phyloP scores from a whole-genome alignment of 352 stramenopile species.

The Globisporangium parvum region DNA sequence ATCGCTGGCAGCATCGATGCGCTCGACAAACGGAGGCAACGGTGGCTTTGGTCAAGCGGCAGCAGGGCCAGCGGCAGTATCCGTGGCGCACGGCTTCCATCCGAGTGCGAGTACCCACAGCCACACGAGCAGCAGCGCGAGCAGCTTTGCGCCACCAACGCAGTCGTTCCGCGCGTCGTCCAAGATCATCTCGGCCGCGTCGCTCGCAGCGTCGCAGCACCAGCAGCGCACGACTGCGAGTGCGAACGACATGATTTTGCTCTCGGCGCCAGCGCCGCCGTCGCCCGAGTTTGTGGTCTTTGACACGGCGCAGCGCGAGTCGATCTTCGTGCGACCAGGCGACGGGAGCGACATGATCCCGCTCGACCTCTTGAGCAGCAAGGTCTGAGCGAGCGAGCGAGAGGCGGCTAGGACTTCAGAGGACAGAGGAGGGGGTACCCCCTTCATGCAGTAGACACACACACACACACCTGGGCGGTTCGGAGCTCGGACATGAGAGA shows the following conservation, averaged over 20 bases:
- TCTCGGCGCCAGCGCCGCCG: conserved; percentile 8
- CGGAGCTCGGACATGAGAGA: too few species aligned
- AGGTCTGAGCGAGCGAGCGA: neutral
- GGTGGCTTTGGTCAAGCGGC: neutral
- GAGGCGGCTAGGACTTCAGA: neutral
- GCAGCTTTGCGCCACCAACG: neutral
- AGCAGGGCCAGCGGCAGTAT: neutral
- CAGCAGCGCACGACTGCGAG: neutral
- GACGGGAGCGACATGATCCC: conserved; percentile 54
- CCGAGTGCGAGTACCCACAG: neutral
- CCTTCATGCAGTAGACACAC: too few species aligned
- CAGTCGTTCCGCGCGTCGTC: conserved; percentile 6
- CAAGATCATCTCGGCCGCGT: conserved; percentile 14
- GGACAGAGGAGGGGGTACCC: too few species aligned
- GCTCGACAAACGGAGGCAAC: neutral
- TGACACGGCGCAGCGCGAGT: conserved; percentile 22
- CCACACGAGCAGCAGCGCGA: neutral
- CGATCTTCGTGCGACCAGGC: conserved; percentile 19
- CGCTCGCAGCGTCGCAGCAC: conserved; percentile 1
- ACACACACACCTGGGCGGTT: too few species aligned
- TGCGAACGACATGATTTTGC: conserved; percentile 27
- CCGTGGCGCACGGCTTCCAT: neutral
- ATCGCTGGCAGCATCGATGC: neutral
- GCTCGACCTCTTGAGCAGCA: conserved; percentile 27
- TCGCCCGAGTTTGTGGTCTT: conserved; percentile 45